Base-by-base conservation (phyloP, 768 basidiomycete genomes). In the Cubamyces sp. region DNA sequence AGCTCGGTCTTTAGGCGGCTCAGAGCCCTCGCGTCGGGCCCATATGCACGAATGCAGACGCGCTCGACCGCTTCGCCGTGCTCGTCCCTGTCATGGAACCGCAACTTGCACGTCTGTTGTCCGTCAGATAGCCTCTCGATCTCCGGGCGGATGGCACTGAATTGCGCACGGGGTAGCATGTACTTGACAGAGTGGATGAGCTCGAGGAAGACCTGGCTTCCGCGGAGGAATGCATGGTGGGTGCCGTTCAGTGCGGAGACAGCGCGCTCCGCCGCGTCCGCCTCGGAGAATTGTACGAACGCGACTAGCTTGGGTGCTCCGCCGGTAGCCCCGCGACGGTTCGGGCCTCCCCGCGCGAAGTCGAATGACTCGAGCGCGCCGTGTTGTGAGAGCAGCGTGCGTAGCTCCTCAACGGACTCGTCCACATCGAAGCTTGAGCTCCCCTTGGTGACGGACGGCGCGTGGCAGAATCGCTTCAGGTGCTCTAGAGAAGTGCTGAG, bases 321-420 rank as follows among this genome's bases (percentile, higher is more conserved):
- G 9, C 66, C 68, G 12, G 75, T 71, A n/a, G 68, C 60, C 0
- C 30, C 21, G 3, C 39, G 19, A 21, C 19, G 51, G 28, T 30
- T 30, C 3, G 28, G 8, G 28, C 28, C 28, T 30, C 28, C 28
- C 28, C 8, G 3, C 30, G 78, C 59, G 0, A 71, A 55, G 43
- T 82, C 77, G 50, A 85, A 80, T 1, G 65, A 60, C 28, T 79
- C 76, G 5, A 84, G 56, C 1, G 73, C 64, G 0, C 81, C 82
- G 53, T 71, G 75, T 18, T 64, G 40, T 12, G 65, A 66, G 21
- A 86, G 73, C 9, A 73, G 61, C 15, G 68, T 57, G n/a, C 73
- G 75, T 48, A 85, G 73, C 8, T 61, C 45, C 16, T 73, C 70
- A 15, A 71, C 60, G 5, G 78, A 64, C 4, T 73, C 15, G 70